These are phyloP conservation scores for Termitomyces titanicus DNA, from an alignment of 768 basidiomycete species.

Conservation along the genomic window DNA sequence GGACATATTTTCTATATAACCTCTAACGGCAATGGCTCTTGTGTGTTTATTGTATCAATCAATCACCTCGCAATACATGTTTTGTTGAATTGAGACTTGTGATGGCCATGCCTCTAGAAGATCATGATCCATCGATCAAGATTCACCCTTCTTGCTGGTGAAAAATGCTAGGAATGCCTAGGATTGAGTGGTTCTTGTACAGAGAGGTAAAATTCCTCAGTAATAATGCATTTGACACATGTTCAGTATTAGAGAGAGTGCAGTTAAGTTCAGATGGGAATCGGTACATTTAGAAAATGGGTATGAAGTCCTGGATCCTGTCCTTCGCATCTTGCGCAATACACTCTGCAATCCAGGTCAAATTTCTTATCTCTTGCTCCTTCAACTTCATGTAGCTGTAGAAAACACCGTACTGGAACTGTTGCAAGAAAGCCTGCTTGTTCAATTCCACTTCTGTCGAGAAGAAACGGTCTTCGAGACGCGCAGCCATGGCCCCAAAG, in stretches of 20 bases:
- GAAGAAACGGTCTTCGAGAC: constrained; percentile 94
- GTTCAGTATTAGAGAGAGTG: not conserved
- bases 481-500: constrained; percentile 45
- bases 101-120: not conserved
- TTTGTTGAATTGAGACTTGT: not conserved
- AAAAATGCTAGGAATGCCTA: too few species aligned
- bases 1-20: not conserved
- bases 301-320: constrained; percentile 93
- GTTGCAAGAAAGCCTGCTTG: constrained; percentile 91
- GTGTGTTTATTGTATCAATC: not conserved
- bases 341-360: constrained; percentile 97
- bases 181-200: too few species aligned
- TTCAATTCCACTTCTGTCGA: constrained; percentile 89
- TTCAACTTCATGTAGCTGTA: constrained; percentile 90
- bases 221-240: not conserved
- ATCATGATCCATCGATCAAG: too few species aligned
- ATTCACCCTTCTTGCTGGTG: too few species aligned
- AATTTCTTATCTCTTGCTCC: constrained; percentile 85
- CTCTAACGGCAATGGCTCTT: not conserved
- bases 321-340: constrained; percentile 96
- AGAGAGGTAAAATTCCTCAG: too few species aligned
- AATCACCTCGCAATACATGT: not conserved
- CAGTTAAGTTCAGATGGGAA: not conserved
- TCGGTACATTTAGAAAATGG: constrained; percentile 61
- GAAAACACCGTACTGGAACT: constrained; percentile 94